These are phyloP conservation scores for Panaeolus cyanescens DNA, from an alignment of 768 basidiomycete species.

Conservation along the genomic window DNA sequence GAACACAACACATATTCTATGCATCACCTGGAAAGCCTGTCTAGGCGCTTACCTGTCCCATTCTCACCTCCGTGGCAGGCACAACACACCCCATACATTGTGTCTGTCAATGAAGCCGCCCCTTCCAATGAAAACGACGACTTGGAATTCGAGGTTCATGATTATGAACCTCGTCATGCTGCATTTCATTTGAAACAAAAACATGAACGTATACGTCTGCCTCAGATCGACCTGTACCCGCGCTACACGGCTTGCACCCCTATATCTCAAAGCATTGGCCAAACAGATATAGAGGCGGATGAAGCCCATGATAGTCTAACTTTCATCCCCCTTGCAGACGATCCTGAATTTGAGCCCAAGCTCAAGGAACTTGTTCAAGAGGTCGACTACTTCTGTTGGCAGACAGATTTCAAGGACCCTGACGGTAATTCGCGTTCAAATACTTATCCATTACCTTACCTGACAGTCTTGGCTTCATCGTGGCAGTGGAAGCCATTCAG, in stretches of 20 bases:
- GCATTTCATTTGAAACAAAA: background rate
- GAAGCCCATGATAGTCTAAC: background rate
- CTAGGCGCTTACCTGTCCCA: background rate
- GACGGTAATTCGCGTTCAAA: background rate
- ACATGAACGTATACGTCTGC: background rate
- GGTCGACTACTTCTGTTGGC: background rate
- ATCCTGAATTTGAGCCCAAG: background rate
- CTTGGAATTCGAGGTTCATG: background rate
- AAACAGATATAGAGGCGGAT: background rate
- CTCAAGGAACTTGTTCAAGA: background rate
- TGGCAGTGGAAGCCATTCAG: background rate
- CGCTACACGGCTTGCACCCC: background rate
- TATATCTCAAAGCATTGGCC: background rate
- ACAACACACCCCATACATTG: background rate
- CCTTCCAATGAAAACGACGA: background rate
- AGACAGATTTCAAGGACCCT: background rate
- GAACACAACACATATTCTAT: background rate
- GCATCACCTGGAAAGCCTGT: background rate
- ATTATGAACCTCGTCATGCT: slow-evolving; percentile 1
- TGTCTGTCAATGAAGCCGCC: background rate
- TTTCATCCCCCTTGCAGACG: background rate
- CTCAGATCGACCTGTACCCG: background rate
- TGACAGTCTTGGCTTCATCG: background rate
- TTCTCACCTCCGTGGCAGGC: background rate
- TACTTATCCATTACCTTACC: background rate